These are phyloP conservation scores for Pestalotiopsis sp. DNA, from an alignment of 2,329 filamentous ascomycete species.

Conservation along the genomic window DNA sequence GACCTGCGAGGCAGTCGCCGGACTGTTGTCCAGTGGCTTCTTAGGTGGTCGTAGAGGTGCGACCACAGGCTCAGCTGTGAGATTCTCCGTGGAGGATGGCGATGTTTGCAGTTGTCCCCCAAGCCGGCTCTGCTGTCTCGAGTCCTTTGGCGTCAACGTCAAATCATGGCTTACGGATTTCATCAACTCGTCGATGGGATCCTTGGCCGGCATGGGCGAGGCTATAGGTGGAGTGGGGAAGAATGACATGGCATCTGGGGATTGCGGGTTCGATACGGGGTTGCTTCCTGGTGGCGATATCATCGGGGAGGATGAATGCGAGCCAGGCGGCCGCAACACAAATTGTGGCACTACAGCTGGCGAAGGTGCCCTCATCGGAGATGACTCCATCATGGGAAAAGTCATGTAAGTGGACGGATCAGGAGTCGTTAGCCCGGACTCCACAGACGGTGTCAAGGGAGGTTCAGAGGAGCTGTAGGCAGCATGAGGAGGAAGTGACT, in stretches of 20 bases:
- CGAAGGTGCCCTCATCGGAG: not conserved
- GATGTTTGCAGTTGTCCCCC: not conserved
- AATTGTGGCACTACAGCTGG: not conserved
- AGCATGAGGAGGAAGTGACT: not conserved
- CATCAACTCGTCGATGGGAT: slow-evolving; percentile 15
- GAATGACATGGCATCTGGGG: slow-evolving; percentile 14
- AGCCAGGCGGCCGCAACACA: not conserved
- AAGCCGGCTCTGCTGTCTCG: not conserved
- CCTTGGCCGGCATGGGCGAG: slow-evolving; percentile 2
- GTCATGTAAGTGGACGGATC: not conserved
- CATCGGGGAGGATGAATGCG: not conserved
- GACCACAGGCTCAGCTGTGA: not conserved
- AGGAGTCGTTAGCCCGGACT: not conserved
- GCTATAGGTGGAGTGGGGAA: slow-evolving; percentile 14
- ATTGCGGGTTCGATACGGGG: slow-evolving; percentile 13
- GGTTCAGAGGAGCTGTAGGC: not conserved
- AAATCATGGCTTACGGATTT: not conserved
- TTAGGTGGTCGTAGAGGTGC: slow-evolving; percentile 12
- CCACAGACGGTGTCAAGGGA: not conserved
- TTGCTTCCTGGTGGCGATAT: not conserved
- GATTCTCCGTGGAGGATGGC: not conserved
- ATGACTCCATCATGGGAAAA: not conserved
- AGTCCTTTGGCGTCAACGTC: not conserved
- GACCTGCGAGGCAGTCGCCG: not conserved
- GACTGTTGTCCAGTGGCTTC: not conserved